These are phyloP conservation scores for Crithidia acanthocephali DNA, from an alignment of 208 protist species.

Conservation along the genomic window DNA sequence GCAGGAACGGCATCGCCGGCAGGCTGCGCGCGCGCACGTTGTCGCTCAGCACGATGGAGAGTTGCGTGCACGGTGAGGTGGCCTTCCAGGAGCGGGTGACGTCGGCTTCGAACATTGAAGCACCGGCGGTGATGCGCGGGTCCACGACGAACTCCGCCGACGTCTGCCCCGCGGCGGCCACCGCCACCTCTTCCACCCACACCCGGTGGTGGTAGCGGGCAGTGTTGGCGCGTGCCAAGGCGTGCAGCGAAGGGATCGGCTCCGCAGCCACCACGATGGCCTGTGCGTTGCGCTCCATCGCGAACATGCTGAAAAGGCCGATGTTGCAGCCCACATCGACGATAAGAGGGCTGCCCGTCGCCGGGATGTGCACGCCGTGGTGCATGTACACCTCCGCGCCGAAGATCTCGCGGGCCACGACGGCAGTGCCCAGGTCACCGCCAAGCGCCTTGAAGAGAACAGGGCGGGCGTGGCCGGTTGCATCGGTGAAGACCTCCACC, in stretches of 20 bases:
- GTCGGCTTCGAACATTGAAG: slow-evolving; percentile 33
- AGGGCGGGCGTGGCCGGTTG: neutral
- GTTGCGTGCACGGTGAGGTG: slow-evolving; percentile 12
- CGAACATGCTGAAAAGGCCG: slow-evolving; percentile 45
- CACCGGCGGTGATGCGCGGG: slow-evolving; percentile 36
- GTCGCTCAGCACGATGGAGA: slow-evolving; percentile 28
- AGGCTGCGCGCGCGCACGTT: slow-evolving; percentile 26
- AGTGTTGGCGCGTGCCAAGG: slow-evolving; percentile 33
- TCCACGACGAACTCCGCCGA: slow-evolving; percentile 27
- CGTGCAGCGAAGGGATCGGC: slow-evolving; percentile 30
- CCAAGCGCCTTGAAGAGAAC: slow-evolving; percentile 26
- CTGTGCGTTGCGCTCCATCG: slow-evolving; percentile 14
- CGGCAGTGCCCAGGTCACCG: slow-evolving; percentile 38
- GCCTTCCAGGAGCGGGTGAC: slow-evolving; percentile 28
- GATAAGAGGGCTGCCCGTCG: slow-evolving; percentile 28
- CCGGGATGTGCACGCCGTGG: slow-evolving; percentile 30
- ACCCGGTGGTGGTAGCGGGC: slow-evolving; percentile 13
- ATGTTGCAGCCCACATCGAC: slow-evolving; percentile 55
- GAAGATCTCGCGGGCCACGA: slow-evolving; percentile 50
- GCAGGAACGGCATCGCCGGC: slow-evolving; percentile 15
- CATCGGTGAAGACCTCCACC: neutral
- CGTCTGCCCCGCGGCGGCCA: neutral
- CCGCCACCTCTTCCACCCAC: slow-evolving; percentile 29
- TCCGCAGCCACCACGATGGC: slow-evolving; percentile 44
- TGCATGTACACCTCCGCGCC: slow-evolving; percentile 35